These are phyloP conservation scores for Botrytis tulipae DNA, from an alignment of 2,329 filamentous ascomycete genomes.

Conservation along the genomic window DNA sequence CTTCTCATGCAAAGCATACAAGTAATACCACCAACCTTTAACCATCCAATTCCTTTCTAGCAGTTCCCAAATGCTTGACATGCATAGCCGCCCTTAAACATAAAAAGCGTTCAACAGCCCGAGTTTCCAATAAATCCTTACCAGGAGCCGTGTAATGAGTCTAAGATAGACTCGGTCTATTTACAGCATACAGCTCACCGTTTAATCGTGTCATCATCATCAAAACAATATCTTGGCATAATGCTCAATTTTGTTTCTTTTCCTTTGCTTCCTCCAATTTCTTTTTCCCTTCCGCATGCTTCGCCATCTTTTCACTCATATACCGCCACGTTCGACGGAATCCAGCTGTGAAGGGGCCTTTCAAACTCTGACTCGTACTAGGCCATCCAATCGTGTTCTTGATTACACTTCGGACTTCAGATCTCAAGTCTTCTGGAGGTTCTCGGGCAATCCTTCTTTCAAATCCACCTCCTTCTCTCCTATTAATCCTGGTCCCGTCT, in stretches of 20 bases:
- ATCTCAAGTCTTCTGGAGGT: conserved; percentile 62
- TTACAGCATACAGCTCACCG: conserved; percentile 15
- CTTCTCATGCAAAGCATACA: neutral
- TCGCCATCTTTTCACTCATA: conserved; percentile 74
- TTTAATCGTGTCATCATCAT: conserved; percentile 9
- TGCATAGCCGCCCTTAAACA: neutral
- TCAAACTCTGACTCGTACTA: conserved; percentile 81
- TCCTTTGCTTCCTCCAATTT: conserved; percentile 26
- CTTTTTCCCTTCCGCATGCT: conserved; percentile 47
- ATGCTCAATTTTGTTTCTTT: conserved; percentile 7
- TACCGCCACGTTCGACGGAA: conserved; percentile 69
- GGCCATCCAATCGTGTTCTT: conserved; percentile 90
- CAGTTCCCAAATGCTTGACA: conserved; percentile 4
- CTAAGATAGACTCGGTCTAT: conserved; percentile 10
- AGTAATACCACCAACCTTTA: neutral
- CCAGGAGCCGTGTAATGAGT: conserved; percentile 6
- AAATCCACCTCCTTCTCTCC: conserved; percentile 77
- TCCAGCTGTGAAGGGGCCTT: conserved; percentile 79
- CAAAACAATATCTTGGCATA: neutral
- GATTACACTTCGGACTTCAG: conserved; percentile 73
- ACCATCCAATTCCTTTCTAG: conserved; percentile 8
- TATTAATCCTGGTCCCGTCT: conserved; percentile 64
- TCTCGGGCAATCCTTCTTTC: conserved; percentile 79
- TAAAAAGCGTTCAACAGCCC: neutral
- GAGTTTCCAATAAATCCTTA: neutral